Conservation (phyloP, 2,329 filamentous ascomycete genomes). For the Ceratocystiopsis brevicomis region DNA sequence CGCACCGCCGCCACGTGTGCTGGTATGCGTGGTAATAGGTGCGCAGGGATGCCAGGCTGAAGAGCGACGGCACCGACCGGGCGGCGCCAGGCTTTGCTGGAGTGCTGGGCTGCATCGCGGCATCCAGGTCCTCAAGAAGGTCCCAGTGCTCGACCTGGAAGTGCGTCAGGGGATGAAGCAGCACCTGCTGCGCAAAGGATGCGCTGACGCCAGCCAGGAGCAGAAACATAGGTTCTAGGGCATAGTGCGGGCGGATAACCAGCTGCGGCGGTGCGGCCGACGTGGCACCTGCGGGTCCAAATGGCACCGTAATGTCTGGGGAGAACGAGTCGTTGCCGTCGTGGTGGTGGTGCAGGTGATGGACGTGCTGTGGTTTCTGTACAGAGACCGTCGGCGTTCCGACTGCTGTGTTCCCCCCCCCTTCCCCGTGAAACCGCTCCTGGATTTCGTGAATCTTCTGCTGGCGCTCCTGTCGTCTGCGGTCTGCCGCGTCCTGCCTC, state of each 20-base stretch:
- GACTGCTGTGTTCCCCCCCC: too few relatives aligned
- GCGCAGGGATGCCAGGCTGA: constrained; percentile 19
- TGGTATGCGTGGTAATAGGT: constrained; percentile 55
- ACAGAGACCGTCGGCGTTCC: constrained; percentile 48
- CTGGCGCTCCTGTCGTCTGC: constrained; percentile 13
- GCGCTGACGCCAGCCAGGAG: constrained; percentile 49
- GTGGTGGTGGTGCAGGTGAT: constrained; percentile 2
- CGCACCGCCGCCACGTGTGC: constrained; percentile 44
- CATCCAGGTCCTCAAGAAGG: constrained; percentile 52
- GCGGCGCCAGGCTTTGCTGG: constrained; percentile 1
- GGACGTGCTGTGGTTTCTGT: not conserved
- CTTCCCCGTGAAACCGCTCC: too few relatives aligned
- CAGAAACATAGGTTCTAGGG: constrained; percentile 55
- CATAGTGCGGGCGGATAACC: constrained; percentile 54
- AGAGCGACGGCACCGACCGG: constrained; percentile 10
- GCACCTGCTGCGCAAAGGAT: constrained; percentile 46
- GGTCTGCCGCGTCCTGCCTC: constrained; percentile 23
- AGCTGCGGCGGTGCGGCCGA: constrained; percentile 14
- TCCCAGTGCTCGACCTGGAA: constrained; percentile 58
- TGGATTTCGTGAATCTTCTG: constrained; percentile 18
- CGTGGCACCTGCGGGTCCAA: too few relatives aligned
- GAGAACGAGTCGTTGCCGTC: constrained; percentile 1
- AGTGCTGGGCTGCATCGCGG: constrained; percentile 8
- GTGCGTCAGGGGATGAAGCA: constrained; percentile 53
- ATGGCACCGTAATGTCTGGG: not conserved